Evolutionary conservation across 1,284 basidiomycete genomes (phyloP), one percentile per base, ranked within the genome.

Genomic region (Inonotus obliquus): DNA sequence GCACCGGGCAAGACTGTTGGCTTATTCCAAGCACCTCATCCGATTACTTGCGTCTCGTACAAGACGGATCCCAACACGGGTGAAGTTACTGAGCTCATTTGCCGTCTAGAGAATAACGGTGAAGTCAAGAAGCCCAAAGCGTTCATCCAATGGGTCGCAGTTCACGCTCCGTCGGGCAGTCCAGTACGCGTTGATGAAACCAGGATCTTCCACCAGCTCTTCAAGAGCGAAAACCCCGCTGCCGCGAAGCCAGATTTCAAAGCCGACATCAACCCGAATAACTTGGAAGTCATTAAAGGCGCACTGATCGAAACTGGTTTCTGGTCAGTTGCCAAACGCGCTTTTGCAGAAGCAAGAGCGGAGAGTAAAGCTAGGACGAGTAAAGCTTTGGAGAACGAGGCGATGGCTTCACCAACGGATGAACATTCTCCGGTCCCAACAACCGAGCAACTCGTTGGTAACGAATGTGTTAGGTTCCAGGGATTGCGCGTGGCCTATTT

Each of bases 121-220:
- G 72, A 79, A 10, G 73, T 79, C 32, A 88, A 85, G 74, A 98
- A 98, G 73, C 91, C 95, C 35, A 97, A 98, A 74, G 89, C 95
- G 14, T 99, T 89, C 77, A 94, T 99, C 71, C 97, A 99, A 73
- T 99, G 97, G 97, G 92, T 99, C 17, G 94, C 93, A 48, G 89
- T 92, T 67, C 91, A 96, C 69, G 79, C 83, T 11, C 77, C 87
- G 5, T 87, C 87, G 0, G 82, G 86, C 11, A 92, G 89, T 65
- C 94, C 95, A 10, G 89, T 98, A 47, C 76, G 77, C 54, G 80
- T 99, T 66, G 87, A 94, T 72, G 94, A 99, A 77, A 92, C 91
- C 44, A 87, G 95, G 56, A 84, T 98, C 70, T 98, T 98, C 82
- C 84, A 94, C 72, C 89, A 88, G 44, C 79, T 99, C 11, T 99